Base-by-base conservation (phyloP, 2,329 filamentous ascomycete species). In the Diplodia seriata region DNA sequence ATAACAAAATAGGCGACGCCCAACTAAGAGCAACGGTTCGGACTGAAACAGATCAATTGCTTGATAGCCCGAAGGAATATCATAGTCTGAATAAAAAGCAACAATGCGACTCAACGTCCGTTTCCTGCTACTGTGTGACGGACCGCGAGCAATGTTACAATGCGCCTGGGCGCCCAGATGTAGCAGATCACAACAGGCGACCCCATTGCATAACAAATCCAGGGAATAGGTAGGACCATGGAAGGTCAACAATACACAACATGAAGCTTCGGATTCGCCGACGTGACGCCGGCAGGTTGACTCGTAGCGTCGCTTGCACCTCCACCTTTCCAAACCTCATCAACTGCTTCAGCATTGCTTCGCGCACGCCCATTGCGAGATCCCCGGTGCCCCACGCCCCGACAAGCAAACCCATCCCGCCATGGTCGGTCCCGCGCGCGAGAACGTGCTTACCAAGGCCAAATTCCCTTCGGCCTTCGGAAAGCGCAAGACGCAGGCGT, bases 401-500 rank as follows among this genome's bases (percentile, higher is more conserved):
- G 3, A 15, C 54, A 50, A 47, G 31, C n/a, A 12, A 49, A 15
- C 55, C 62, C 6, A 29, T 15, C 43, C 43, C 43, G 43, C 56
- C 47, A 68, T 74, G 66, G 66, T 55, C 40, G 57, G 57, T 14
- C 69, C 85, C 75, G 74, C 80, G 18, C 80, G 80, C 67, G 81
- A 87, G 67, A 85, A 86, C 67, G 85, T 85, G 70, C 79, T 91
- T n/a, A 79, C 88, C 29, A 93, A 92, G 76, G 88, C 92, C 62
- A 85, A 86, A 66, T 92, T 96, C 74, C 82, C 89, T 2, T 78
- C 81, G 47, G 85, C 89, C 70, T 93, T 96, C 77, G 83, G 85
- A 26, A 85, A 83, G 38, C 83, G 91, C 54, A 91, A 91, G 76
- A 90, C 89, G 26, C 89, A 91, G 73, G 84, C 86, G 20, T 95